Evolutionary conservation across 805 yeast species (phyloP).

Genomic region (Yamadazyma olivae): DNA sequence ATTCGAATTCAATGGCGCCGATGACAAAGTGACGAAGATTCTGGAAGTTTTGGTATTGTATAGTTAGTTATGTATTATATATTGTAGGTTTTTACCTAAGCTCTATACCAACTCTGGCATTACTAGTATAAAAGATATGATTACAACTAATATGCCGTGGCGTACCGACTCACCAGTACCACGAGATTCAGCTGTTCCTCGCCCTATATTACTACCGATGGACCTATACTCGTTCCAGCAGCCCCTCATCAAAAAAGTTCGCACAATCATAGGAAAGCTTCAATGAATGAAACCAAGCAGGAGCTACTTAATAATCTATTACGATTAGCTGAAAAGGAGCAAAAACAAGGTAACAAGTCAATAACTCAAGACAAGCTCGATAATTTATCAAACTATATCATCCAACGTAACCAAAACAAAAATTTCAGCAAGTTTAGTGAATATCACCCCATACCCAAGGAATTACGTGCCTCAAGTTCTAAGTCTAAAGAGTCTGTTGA

Average conservation of each 20-base stretch:
- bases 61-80: background rate
- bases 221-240: no score
- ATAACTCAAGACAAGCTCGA: constrained; percentile 36
- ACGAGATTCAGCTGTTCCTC: no score
- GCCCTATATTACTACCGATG: no score
- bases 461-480: background rate
- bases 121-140: no score
- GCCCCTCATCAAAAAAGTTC: no score
- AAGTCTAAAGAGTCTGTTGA: background rate
- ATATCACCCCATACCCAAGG: constrained; percentile 19
- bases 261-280: background rate
- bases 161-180: no score
- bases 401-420: constrained; percentile 11
- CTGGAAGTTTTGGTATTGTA: constrained; percentile 3
- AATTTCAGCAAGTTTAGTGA: constrained; percentile 10
- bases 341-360: constrained; percentile 33
- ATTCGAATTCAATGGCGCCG: constrained; percentile 4
- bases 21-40: constrained; percentile 4
- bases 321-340: constrained; percentile 34
- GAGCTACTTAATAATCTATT: constrained; percentile 27
- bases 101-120: no score
- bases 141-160: no score
- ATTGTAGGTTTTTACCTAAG: no score
- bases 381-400: constrained; percentile 26
- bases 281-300: constrained; percentile 17